Base-by-base conservation (phyloP, 2,329 filamentous ascomycete species). In the Pseudocercospora macadamiae region DNA sequence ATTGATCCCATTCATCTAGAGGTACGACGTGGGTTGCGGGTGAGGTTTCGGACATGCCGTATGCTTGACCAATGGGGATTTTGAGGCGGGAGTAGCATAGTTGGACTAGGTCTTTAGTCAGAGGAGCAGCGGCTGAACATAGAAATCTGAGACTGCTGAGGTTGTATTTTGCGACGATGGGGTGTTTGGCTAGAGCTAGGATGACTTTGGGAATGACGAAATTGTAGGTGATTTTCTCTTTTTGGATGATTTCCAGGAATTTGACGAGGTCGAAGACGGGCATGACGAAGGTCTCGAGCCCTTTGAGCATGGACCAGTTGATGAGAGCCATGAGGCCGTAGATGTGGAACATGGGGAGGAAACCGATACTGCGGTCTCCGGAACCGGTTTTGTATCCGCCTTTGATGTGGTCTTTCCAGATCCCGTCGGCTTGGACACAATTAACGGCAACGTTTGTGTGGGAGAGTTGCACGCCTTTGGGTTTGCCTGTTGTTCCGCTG, bases 401-500 rank as follows among this genome's bases (percentile, higher is more conserved):
- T 93, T 92, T 83, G 65, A 7, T 68, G 53, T 69, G 71, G 45
- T 18, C 23, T 14, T 16, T 26, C 28, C 18, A 23, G 10, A 25
- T 25, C n/a, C 10, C 6, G 12, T 36, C 47, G 12, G 76, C 71
- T 73, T 79, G 76, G 64, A 80, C 63, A 0, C 74, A 72, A 73
- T 96, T 96, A 58, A 90, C 78, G 10, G 95, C 84, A 59, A 96
- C 86, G 72, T 97, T 97, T 64, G 78, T 74, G 74, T 97, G 93
- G 6, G 86, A 89, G 26, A 97, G 80, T 84, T 90, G 89, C 14
- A 97, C 93, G 12, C 93, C 93, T 75, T 97, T 97, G 0, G 93
- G 92, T 53, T 91, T 78, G 2, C 93, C 93, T 0, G 93, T 97
- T 0, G 93, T 97, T 4, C 93, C 93, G 9, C 88, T 92, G 52